Conservation (phyloP, 148 eudicot genomes). For the Fagopyrum esculentum region DNA sequence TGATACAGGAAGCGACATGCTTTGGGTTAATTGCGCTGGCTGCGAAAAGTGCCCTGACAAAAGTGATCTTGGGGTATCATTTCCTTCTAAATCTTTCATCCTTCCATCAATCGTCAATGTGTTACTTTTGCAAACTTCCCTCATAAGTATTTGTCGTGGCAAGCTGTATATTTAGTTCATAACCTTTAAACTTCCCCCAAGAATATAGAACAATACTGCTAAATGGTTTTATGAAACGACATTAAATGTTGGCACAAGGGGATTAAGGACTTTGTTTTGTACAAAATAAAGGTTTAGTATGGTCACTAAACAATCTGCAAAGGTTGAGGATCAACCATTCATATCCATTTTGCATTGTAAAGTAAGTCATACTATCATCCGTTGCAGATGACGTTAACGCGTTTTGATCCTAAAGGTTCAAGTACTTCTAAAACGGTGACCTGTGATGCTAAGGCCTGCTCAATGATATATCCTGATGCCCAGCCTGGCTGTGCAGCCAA, state of each 20-base stretch:
- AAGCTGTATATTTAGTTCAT: no score
- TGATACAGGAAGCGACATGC: slow-evolving; percentile 87
- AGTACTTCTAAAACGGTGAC: slow-evolving; percentile 35
- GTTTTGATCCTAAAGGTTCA: slow-evolving; percentile 61
- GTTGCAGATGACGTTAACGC: slow-evolving; percentile 47
- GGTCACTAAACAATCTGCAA: no score
- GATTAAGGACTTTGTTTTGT: neutral
- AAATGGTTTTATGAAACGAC: no score
- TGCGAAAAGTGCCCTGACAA: slow-evolving; percentile 61
- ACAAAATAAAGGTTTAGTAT: no score
- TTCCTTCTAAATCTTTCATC: slow-evolving; percentile 17
- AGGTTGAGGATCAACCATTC: slow-evolving; percentile 4
- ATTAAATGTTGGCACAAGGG: no score
- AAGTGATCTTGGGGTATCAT: slow-evolving; percentile 59
- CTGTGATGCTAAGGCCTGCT: slow-evolving; percentile 63
- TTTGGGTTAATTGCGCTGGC: slow-evolving; percentile 78
- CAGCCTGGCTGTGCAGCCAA: slow-evolving; percentile 43
- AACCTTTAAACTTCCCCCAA: no score
- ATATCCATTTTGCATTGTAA: neutral
- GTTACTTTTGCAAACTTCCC: no score
- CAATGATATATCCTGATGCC: slow-evolving; percentile 35
- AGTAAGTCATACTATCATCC: neutral
- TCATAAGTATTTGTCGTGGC: no score
- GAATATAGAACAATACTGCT: no score
- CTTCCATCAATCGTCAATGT: no score